Evolutionary conservation across 495 filamentous ascomycete genomes (phyloP).

Genomic region (Penicillium antarcticum): DNA sequence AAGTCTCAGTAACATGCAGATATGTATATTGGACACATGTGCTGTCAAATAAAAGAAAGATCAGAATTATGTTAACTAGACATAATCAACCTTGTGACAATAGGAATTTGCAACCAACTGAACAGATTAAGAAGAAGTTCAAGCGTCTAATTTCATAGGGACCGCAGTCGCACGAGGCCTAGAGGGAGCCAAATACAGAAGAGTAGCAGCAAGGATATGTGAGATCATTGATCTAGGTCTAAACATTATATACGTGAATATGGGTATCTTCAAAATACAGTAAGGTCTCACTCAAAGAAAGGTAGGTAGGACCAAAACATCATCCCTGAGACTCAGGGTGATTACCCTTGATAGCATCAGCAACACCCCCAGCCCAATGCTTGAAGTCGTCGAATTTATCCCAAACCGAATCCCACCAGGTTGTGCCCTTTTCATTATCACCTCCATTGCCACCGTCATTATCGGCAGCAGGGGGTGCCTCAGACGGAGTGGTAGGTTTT

Average conservation of each 20-base stretch:
- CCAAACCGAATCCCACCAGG: constrained; percentile 34
- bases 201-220: no score
- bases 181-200: no score
- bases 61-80: no score
- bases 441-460: constrained; percentile 16
- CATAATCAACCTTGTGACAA: no score
- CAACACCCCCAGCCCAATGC: constrained; percentile 37
- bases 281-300: not conserved
- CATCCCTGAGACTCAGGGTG: constrained; percentile 13
- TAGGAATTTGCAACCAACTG: no score
- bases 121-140: no score
- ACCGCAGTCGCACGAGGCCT: no score
- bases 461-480: constrained; percentile 16
- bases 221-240: not conserved
- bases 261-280: constrained; percentile 3
- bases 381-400: constrained; percentile 35
- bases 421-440: constrained; percentile 24
- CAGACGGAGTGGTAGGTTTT: constrained; percentile 14
- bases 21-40: not conserved
- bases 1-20: not conserved
- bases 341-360: constrained; percentile 34
- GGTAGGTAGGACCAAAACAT: not conserved
- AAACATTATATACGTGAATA: not conserved
- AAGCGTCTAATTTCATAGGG: no score
- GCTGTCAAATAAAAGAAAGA: no score